Base-by-base conservation (phyloP, 805 yeast genomes). In the Suhomyces tanzawaensis region DNA sequence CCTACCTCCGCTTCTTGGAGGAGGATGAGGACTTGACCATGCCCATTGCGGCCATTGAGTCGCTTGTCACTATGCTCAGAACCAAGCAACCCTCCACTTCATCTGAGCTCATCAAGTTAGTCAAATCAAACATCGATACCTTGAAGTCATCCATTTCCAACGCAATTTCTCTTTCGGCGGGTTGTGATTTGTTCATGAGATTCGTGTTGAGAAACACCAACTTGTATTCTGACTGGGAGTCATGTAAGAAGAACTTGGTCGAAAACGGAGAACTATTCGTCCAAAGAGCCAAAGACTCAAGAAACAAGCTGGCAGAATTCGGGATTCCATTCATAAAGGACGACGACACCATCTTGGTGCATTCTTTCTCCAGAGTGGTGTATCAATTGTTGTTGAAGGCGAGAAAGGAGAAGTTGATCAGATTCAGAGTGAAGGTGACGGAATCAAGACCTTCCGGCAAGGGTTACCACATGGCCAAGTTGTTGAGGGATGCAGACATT, bases 41-140 rank as follows among this genome's bases (percentile, higher is more conserved):
- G 97, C 99, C 99, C 1, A 87, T 93, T 23, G 99, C 99, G 29
- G 99, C 99, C 24, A 93, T 93, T 54, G 98, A 93, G 67, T 80
- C 96, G 9, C 70, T 93, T 31, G 95, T 93, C 19, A 85, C 93
- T 7, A 75, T 93, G 64, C 65, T 91, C 19, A 75, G 82, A 46
- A 79, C 82, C 34, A 82, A 88, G 50, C 89, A 88, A 58, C 97
- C 99, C 6, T 75, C 88, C 7, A 93, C 99, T 0, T 88, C 96
- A 2, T 86, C 96, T 2, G 99, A 93, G 58, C 75, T 93, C 55
- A 90, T 90, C 53, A 85, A 79, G 36, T 69, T 89, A 9, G 78
- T 91, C 36, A 83, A 85, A 40, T 77, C 79, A 30, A 93, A 95
- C 26, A 84, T 87, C 4, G 76, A 74, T 24, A 80, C 76, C 34